Conservation (phyloP, 2,329 filamentous ascomycete genomes). For the Calonectria crousiana region DNA sequence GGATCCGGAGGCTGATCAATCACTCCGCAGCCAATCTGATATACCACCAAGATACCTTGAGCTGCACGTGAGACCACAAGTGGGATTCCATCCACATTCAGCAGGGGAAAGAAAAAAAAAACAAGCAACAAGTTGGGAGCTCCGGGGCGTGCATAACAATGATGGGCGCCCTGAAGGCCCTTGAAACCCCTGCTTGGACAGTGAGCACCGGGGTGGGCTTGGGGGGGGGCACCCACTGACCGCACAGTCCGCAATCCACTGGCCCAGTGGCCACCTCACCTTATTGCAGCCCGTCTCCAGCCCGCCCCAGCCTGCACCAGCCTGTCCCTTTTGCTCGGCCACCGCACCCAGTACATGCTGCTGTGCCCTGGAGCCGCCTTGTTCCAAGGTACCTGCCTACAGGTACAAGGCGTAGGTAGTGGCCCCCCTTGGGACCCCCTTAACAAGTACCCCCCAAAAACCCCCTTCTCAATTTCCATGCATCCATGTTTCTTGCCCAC, state of each 20-base stretch:
- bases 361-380: conserved; percentile 17
- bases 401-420: conserved; percentile 8
- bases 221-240: conserved; percentile 9
- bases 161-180: conserved; percentile 19
- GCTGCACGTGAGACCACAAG: conserved; percentile 27
- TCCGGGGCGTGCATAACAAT: conserved; percentile 24
- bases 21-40: neutral
- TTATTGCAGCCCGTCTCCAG: conserved; percentile 7
- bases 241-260: conserved; percentile 18
- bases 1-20: neutral
- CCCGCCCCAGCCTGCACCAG: conserved; percentile 6
- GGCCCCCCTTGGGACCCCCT: conserved; percentile 6
- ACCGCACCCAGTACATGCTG: neutral
- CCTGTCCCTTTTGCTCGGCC: conserved; percentile 11
- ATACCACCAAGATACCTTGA: conserved; percentile 22
- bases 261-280: conserved; percentile 15
- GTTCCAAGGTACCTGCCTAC: conserved; percentile 15
- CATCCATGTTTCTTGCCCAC: conserved; percentile 48
- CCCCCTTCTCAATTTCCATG: conserved; percentile 49
- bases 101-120: conserved; percentile 3
- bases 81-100: conserved; percentile 25
- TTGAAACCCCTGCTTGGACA: conserved; percentile 7
- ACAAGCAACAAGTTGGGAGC: conserved; percentile 22
- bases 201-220: neutral
- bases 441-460: conserved; percentile 28